These are phyloP conservation scores for Amaranthus tricolor DNA, from an alignment of 179 eudicot genomes.

Conservation along the genomic window DNA sequence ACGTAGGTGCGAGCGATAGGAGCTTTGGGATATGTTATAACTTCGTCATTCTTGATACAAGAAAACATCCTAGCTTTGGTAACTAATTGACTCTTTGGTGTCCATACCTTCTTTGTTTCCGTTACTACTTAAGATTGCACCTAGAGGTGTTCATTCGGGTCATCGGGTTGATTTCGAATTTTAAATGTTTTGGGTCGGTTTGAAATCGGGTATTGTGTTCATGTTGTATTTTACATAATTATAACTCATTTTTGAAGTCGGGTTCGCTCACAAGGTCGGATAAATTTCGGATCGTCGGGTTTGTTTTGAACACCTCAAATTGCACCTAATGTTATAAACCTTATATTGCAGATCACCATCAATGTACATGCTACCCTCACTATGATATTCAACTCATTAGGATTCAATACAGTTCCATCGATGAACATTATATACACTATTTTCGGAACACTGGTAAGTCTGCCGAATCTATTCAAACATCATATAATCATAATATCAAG, in stretches of 20 bases:
- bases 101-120: neutral
- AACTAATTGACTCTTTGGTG: slow-evolving; percentile 18
- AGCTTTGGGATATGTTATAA: slow-evolving; percentile 68
- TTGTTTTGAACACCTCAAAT: too few relatives aligned
- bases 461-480: neutral
- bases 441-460: slow-evolving; percentile 68
- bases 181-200: too few relatives aligned
- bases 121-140: neutral
- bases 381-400: slow-evolving; percentile 54
- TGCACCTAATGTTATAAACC: neutral
- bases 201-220: too few relatives aligned
- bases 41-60: slow-evolving; percentile 78
- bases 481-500: neutral
- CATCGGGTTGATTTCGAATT: too few relatives aligned
- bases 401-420: slow-evolving; percentile 67
- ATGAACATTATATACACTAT: slow-evolving; percentile 68
- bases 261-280: too few relatives aligned
- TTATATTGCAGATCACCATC: slow-evolving; percentile 60
- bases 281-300: too few relatives aligned
- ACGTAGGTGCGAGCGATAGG: slow-evolving; percentile 78
- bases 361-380: slow-evolving; percentile 82
- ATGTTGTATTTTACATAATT: too few relatives aligned
- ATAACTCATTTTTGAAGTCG: too few relatives aligned
- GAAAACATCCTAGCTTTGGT: slow-evolving; percentile 94
- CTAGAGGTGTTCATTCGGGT: too few relatives aligned